Evolutionary conservation across 768 basidiomycete genomes (phyloP), one percentile per base, ranked within the genome.

Genomic region (Leccinum rimulosum): DNA sequence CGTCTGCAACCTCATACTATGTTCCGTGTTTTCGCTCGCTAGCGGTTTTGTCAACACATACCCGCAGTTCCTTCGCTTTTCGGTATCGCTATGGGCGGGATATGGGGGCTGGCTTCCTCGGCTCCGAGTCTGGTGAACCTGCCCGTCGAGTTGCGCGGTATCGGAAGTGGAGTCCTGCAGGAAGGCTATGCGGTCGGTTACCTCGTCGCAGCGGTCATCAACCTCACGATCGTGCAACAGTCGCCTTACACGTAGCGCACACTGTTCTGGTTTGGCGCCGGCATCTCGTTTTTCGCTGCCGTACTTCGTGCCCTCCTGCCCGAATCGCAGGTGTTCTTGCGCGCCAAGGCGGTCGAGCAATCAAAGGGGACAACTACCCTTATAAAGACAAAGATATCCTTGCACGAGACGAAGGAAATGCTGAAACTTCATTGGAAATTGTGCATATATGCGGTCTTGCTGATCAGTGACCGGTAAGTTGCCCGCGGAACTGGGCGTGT

Each of bases 151-250:
- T 81, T 86, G 15, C 89, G 95, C 70, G 96, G 96, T 22, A 75
- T 97, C 2, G 87, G 86, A 3, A 88, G 85, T 22, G 95, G 95
- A 14, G 75, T 96, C 50, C 71, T 98, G 6, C 95, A 97, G 66
- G 84, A 95, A 69, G 95, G 93, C 15, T 95, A 96, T 66, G 91
- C 93, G 0, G 81, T 86, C 12, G 95, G 95, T 2, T 95, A 88
- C 70, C 84, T 96, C 8, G 63, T 97, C 57, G 91, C 93, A 0
- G 89, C 93, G 1, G 84, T 89, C 50, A 83, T 95, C 76, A 93
- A 95, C 68, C 78, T 95, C 22, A 80, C 74, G 3, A 76, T 89
- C 25, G 91, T 75, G 12, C 58, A 70, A 1, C 15, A 38, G 2
- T 64, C 70, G 0, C n/a, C 22, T 27, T 53, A 74, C 45, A 74